Base-by-base conservation (phyloP, 805 yeast species). In the Ogataea trehalophila region DNA sequence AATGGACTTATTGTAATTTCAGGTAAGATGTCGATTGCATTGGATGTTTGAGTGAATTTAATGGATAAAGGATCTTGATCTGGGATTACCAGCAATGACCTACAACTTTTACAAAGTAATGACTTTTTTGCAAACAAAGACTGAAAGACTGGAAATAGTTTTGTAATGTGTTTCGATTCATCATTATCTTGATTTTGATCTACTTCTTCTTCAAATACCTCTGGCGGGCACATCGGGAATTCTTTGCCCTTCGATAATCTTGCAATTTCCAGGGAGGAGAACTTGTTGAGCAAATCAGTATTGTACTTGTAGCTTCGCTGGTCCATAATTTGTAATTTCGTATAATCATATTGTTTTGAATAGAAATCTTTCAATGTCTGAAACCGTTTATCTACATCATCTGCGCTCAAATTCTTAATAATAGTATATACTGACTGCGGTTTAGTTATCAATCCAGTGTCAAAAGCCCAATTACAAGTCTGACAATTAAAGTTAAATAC, bases 351-450 rank as follows among this genome's bases (percentile, higher is more conserved):
- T 15, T 52, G 53, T 16, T 52, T 58, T 31, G 46, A 42, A 29
- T 60, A 57, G n/a, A 37, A 45, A 6, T 51, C 47, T 7, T 37
- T 23, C 45, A 59, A 46, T 7, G 42, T 44, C 3, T 42, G 39
- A 44, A 56, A 60, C 26, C 52, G 43, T 6, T 22, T 35, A 15
- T 56, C 52, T 2, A 39, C 40, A 7, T 36, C 38, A 37, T 37
- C 36, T 3, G 44, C 47, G 4, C 48, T 45, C 17, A 60, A 56
- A 1, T 49, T 33, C 14, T 44, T 50, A 15, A 70, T 51, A 11
- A 70, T 67, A 2, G 60, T 53, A 6, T 49, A 39, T 37, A 77
- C 50, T 6, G 79, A 63, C 42, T 65, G 71, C 1, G 80, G 80
- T 45, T 66, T 72, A 18, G 60, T 57, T 7, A 75, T 64, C 5